A percentile compares a stretch with the other conserved stretches of the same genome.
Evolutionary conservation across 306 rosid species (phyloP).

Genomic region (Lathyrus oleraceus): DNA sequence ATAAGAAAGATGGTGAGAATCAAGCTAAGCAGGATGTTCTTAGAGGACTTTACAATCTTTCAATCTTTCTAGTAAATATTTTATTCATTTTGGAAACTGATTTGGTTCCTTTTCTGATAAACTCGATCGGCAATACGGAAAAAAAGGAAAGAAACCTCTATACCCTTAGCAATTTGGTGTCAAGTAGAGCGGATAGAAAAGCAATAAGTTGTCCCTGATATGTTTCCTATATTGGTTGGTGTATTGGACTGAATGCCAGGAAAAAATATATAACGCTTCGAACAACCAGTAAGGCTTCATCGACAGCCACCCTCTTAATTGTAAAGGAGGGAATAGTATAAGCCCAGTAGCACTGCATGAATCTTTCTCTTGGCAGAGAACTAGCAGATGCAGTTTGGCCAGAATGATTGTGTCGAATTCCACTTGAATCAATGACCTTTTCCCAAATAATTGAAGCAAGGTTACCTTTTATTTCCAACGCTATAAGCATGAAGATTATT

Average conservation of each 20-base stretch:
- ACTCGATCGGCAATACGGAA: conserved; percentile 77
- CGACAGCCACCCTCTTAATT: conserved; percentile 80
- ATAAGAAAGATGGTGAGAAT: conserved; percentile 44
- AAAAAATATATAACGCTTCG: conserved; percentile 92
- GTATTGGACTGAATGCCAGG: conserved; percentile 84
- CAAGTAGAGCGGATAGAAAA: conserved; percentile 72
- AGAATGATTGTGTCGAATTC: conserved; percentile 61
- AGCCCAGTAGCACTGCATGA: conserved; percentile 84
- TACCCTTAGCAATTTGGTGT: too few relatives aligned
- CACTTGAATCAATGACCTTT: conserved; percentile 65
- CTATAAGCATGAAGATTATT: conserved; percentile 92
- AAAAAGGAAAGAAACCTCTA: conserved; percentile 73
- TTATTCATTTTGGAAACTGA: conserved; percentile 67
- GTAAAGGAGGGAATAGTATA: conserved; percentile 69
- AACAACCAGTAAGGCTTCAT: conserved; percentile 96
- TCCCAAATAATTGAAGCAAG: conserved; percentile 77
- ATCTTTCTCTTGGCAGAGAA: too few relatives aligned
- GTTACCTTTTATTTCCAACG: conserved; percentile 85
- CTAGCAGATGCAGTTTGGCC: conserved; percentile 64
- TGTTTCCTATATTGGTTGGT: conserved; percentile 66
- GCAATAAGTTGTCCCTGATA: conserved; percentile 61
- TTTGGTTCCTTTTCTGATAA: conserved; percentile 63
- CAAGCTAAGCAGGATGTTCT: conserved; percentile 87
- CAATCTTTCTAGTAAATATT: conserved; percentile 67
- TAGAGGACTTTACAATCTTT: conserved; percentile 89